Percentiles rank a stretch among this genome's conserved stretches.
Evolutionary conservation across 805 yeast species (phyloP).

Genomic region (Torulaspora delbrueckii): DNA sequence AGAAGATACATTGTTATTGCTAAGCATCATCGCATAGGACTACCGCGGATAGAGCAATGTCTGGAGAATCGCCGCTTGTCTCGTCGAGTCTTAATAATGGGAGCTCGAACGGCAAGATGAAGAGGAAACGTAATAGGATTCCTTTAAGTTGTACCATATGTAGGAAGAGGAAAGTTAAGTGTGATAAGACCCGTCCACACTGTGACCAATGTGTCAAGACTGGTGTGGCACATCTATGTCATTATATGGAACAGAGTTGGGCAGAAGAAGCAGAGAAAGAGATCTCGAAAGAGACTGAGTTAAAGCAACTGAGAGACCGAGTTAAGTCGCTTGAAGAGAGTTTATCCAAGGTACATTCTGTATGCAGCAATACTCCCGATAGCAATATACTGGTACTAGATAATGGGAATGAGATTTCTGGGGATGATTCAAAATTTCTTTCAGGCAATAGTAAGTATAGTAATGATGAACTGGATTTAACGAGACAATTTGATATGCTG

Average conservation of each 20-base stretch:
- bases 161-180: conserved; percentile 47
- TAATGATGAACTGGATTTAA: conserved; percentile 37
- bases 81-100: conserved; percentile 1
- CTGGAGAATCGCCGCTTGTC: conserved; percentile 8
- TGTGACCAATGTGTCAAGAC: conserved; percentile 54
- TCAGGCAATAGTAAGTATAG: conserved; percentile 22
- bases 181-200: conserved; percentile 49
- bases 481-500: conserved; percentile 43
- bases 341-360: conserved; percentile 33
- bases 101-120: conserved; percentile 15
- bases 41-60: conserved; percentile 6
- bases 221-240: conserved; percentile 54
- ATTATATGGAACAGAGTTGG: conserved; percentile 57
- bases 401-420: conserved; percentile 4
- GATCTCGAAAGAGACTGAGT: conserved; percentile 43
- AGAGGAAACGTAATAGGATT: conserved; percentile 44
- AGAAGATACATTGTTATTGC: neutral
- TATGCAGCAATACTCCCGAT: conserved; percentile 22
- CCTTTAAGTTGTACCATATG: conserved; percentile 47
- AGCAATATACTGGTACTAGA: conserved; percentile 12
- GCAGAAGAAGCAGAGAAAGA: conserved; percentile 47
- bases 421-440: conserved; percentile 8
- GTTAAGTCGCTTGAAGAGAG: conserved; percentile 49
- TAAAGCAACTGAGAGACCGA: conserved; percentile 52
- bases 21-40: neutral